Conservation (phyloP, 306 rosid genomes). For the Begonia loranthoides region DNA sequence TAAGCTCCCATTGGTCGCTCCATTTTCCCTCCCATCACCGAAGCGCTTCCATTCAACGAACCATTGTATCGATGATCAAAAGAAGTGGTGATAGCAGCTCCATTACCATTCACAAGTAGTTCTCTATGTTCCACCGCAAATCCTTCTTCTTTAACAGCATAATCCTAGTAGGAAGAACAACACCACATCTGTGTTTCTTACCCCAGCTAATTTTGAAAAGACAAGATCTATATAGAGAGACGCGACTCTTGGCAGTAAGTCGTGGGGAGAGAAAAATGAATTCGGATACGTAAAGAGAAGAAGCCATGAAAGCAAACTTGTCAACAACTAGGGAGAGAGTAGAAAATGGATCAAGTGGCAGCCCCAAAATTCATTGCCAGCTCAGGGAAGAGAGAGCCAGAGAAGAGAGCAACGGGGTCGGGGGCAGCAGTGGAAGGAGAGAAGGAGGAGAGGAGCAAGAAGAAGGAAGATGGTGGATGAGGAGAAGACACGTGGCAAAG, state of each 20-base stretch:
- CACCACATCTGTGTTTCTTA: slow-evolving; percentile 9
- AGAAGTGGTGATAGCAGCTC: slow-evolving; percentile 26
- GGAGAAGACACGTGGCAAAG: slow-evolving; percentile 50
- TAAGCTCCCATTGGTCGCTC: slow-evolving; percentile 36
- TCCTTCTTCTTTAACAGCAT: slow-evolving; percentile 46
- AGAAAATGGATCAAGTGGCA: slow-evolving; percentile 11
- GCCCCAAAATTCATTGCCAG: slow-evolving; percentile 30
- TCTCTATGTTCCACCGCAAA: slow-evolving; percentile 32
- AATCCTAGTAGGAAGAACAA: slow-evolving; percentile 22
- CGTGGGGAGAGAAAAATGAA: slow-evolving; percentile 45
- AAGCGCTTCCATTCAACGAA: slow-evolving; percentile 24
- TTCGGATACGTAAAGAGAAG: slow-evolving; percentile 32
- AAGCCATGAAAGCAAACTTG: slow-evolving; percentile 30
- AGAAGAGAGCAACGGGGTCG: background rate
- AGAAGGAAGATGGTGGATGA: slow-evolving; percentile 21
- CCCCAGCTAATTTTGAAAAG: slow-evolving; percentile 6
- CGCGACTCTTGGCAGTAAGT: slow-evolving; percentile 24
- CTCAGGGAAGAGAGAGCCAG: background rate
- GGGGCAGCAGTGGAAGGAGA: slow-evolving; percentile 10
- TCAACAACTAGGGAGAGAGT: background rate
- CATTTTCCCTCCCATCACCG: slow-evolving; percentile 32
- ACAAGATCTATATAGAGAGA: slow-evolving; percentile 11
- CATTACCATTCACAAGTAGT: slow-evolving; percentile 36
- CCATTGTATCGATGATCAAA: slow-evolving; percentile 20
- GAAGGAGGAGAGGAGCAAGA: slow-evolving; percentile 1